Evolutionary conservation across 176 grass and related monocot species (phyloP).

Genomic region (Triticum monococcum): DNA sequence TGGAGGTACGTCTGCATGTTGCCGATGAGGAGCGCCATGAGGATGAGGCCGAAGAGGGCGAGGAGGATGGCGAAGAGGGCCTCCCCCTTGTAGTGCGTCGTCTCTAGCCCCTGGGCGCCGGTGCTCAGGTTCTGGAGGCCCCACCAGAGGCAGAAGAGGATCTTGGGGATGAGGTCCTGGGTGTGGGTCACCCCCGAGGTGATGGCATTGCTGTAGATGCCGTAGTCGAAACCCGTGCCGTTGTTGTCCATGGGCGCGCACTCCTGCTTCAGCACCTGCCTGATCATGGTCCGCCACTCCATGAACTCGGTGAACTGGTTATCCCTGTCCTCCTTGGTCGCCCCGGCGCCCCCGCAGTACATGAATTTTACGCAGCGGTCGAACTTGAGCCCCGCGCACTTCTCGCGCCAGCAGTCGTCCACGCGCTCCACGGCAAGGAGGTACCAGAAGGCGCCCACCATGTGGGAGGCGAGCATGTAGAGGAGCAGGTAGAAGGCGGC

Average conservation of each 20-base stretch:
- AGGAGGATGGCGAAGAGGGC: constrained; percentile 80
- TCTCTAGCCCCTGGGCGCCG: constrained; percentile 68
- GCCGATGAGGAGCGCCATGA: constrained; percentile 94
- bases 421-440: constrained; percentile 66
- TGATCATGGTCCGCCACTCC: constrained; percentile 58
- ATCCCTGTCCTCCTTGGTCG: not conserved
- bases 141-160: constrained; percentile 92
- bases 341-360: constrained; percentile 55
- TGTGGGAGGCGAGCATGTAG: constrained; percentile 88
- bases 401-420: constrained; percentile 65
- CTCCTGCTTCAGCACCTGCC: constrained; percentile 35
- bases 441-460: constrained; percentile 92
- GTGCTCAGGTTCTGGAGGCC: constrained; percentile 90
- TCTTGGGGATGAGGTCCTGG: constrained; percentile 39
- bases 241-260: constrained; percentile 43
- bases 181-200: constrained; percentile 58
- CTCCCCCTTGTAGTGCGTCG: constrained; percentile 76
- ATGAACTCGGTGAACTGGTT: constrained; percentile 22
- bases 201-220: constrained; percentile 67
- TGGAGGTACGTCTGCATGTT: constrained; percentile 96
- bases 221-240: constrained; percentile 57
- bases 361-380: constrained; percentile 57
- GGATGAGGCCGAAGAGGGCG: constrained; percentile 76
- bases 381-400: constrained; percentile 41
- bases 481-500: constrained; percentile 78